Evolutionary conservation across 2,329 filamentous ascomycete genomes (phyloP).

Genomic region (Pseudogymnoascus sp.): DNA sequence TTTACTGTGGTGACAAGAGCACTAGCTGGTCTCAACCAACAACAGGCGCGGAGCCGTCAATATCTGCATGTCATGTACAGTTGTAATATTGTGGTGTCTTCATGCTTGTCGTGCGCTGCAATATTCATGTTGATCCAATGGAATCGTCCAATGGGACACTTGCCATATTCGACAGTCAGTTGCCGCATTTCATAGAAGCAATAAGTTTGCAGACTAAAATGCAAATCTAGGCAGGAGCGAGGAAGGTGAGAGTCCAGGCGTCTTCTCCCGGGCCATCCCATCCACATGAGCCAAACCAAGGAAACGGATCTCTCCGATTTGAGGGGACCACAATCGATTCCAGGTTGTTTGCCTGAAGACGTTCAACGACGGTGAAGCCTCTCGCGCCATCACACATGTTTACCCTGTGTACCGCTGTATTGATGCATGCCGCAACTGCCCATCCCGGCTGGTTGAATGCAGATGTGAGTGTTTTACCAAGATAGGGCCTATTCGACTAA

Average conservation of each 20-base stretch:
- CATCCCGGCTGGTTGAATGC: not conserved
- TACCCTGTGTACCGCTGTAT: not conserved
- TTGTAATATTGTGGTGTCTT: slow-evolving; percentile 3
- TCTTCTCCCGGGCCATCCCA: not conserved
- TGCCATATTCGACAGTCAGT: not conserved
- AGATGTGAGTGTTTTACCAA: not conserved
- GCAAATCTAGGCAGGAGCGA: not conserved
- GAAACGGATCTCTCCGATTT: not conserved
- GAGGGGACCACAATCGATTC: not conserved
- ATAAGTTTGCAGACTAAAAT: not conserved
- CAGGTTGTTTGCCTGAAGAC: not conserved
- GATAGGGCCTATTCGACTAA: not conserved
- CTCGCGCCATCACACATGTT: not conserved
- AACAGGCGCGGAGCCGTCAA: not conserved
- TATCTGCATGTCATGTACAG: slow-evolving; percentile 1
- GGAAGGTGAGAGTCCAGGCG: not conserved
- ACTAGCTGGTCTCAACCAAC: slow-evolving; percentile 2
- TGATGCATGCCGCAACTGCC: not conserved
- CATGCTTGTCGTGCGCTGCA: slow-evolving; percentile 4
- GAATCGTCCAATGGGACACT: not conserved
- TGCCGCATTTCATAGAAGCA: not conserved
- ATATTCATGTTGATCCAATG: not conserved
- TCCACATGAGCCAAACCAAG: not conserved
- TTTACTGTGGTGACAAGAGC: slow-evolving; percentile 3
- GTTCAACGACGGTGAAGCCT: not conserved